These are phyloP conservation scores for Trypanosoma brucei DNA, from an alignment of 208 protist species.

Conservation along the genomic window DNA sequence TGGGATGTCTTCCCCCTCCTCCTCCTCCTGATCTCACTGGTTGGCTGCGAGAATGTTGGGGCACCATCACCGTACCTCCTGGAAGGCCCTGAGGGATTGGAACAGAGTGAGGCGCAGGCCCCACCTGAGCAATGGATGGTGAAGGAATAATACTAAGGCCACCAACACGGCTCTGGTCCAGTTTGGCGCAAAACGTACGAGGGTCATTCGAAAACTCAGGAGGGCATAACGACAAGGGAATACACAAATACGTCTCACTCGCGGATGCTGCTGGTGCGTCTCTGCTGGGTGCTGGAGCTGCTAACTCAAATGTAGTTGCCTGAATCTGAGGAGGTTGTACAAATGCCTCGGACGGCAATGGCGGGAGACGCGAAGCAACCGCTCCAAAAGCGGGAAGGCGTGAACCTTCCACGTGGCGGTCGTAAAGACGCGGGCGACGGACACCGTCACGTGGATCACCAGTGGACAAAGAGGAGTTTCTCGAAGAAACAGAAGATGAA, in stretches of 20 bases:
- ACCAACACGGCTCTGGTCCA: conserved; percentile 41
- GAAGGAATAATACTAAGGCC: conserved; percentile 26
- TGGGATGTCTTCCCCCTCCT: no score
- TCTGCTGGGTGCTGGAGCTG: not conserved
- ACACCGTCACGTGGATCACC: no score
- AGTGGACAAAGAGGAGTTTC: conserved; percentile 3
- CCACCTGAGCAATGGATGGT: not conserved
- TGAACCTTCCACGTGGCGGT: not conserved
- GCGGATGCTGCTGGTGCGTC: conserved; percentile 1
- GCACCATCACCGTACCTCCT: no score
- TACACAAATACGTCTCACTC: conserved; percentile 44
- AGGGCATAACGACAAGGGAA: conserved; percentile 53
- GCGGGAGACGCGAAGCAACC: conserved; percentile 13
- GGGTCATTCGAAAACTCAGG: conserved; percentile 49
- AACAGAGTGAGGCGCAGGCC: no score
- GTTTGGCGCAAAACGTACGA: conserved; percentile 45
- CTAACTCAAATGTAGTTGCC: not conserved
- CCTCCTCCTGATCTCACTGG: no score
- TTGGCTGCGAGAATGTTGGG: no score
- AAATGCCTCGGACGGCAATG: not conserved
- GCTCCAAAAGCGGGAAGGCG: conserved; percentile 4
- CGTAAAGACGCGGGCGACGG: not conserved
- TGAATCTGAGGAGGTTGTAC: not conserved
- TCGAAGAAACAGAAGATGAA: conserved; percentile 1
- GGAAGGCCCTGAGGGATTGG: no score